Evolutionary conservation across 108 stramenopile genomes (phyloP).

Genomic region (Mediolabrus comicus): DNA sequence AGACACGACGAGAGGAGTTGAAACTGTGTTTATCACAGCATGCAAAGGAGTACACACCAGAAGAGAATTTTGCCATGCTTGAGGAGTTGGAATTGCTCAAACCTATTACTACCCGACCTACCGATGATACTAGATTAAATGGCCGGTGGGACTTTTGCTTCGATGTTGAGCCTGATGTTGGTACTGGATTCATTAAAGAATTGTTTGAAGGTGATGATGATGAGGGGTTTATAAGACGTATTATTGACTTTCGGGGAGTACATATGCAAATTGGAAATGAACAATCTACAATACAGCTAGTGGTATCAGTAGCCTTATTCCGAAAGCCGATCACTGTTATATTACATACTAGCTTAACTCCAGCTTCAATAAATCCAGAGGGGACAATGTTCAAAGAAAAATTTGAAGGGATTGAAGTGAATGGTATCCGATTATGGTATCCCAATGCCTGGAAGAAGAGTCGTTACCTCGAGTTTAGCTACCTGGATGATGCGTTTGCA

Average conservation of each 20-base stretch:
- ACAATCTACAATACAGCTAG: not conserved
- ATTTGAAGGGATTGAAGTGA: not conserved
- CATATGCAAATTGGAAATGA: conserved; percentile 4
- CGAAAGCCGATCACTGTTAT: not conserved
- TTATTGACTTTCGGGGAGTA: not conserved
- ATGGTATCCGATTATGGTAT: not conserved
- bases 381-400: not conserved
- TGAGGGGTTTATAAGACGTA: not conserved
- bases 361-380: not conserved
- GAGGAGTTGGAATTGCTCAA: not conserved
- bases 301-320: not conserved
- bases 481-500: conserved; percentile 4
- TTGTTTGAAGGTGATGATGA: not conserved
- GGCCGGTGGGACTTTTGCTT: not conserved
- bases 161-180: conserved; percentile 5
- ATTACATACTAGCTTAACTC: not conserved
- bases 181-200: not conserved
- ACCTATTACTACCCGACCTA: not conserved
- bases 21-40: not conserved
- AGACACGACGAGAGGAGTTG: not conserved
- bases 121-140: conserved; percentile 3
- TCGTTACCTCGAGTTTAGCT: not conserved
- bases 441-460: conserved; percentile 5
- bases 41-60: not conserved
- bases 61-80: not conserved